A percentile compares a stretch with the other conserved stretches of the same genome.
phyloP scores from a whole-genome alignment of 495 filamentous ascomycete genomes.

The Penicillium chermesinum region DNA sequence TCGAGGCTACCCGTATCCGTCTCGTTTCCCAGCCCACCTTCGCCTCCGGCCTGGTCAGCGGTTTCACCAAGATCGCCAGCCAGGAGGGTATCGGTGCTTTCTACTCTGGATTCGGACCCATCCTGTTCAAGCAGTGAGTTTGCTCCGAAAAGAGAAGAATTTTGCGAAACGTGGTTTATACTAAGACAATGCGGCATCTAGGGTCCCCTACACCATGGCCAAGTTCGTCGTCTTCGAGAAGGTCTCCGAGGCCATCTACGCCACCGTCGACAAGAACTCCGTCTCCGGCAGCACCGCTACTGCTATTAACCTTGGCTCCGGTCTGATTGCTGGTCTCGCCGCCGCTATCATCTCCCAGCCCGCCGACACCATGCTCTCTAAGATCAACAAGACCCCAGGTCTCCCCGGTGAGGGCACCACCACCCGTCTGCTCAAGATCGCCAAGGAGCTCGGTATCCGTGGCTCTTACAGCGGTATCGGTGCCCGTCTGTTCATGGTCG shows the following conservation, averaged over 20 bases:
- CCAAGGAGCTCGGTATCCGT: constrained; percentile 82
- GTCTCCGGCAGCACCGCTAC: constrained; percentile 74
- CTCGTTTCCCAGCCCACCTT: constrained; percentile 88
- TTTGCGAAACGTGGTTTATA: no score
- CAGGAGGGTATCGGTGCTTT: constrained; percentile 82
- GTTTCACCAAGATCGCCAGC: constrained; percentile 80
- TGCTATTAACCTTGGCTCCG: constrained; percentile 85
- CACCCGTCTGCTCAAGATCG: constrained; percentile 91
- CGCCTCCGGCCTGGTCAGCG: constrained; percentile 72
- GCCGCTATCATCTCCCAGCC: constrained; percentile 95
- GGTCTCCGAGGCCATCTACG: constrained; percentile 76
- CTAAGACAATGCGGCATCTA: no score
- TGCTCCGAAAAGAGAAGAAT: not conserved
- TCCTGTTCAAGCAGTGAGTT: constrained; percentile 91
- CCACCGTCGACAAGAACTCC: constrained; percentile 66
- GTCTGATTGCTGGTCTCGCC: constrained; percentile 96
- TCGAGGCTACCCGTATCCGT: constrained; percentile 92
- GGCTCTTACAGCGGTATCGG: constrained; percentile 91
- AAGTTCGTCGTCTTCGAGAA: constrained; percentile 99
- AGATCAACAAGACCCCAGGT: constrained; percentile 99
- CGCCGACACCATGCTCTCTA: constrained; percentile 97
- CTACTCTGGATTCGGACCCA: constrained; percentile 92
- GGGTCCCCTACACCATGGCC: constrained; percentile 99
- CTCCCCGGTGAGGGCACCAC: constrained; percentile 91
- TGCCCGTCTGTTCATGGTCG: constrained; percentile 57